Percentiles rank a stretch among this genome's conserved stretches.
These are phyloP conservation scores for Neopestalotiopsis sp. DNA, from an alignment of 2,329 filamentous ascomycete genomes.

Conservation along the genomic window DNA sequence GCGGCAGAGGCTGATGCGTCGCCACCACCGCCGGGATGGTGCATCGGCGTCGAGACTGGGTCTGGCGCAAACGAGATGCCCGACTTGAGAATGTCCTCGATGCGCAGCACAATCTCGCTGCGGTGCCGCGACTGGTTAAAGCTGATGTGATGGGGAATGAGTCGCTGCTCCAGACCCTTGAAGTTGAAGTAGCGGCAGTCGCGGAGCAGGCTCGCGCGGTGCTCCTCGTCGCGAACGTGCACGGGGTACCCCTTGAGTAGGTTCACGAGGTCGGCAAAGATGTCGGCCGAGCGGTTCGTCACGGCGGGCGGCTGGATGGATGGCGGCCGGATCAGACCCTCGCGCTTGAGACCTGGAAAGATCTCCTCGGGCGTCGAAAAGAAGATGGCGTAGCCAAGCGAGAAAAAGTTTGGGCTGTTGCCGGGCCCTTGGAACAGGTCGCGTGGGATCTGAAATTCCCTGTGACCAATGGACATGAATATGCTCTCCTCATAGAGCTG, in stretches of 20 bases:
- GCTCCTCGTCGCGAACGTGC: constrained; percentile 75
- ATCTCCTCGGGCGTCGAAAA: constrained; percentile 80
- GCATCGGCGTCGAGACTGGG: constrained; percentile 17
- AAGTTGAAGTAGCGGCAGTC: constrained; percentile 95
- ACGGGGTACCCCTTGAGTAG: constrained; percentile 85
- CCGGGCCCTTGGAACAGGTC: constrained; percentile 85
- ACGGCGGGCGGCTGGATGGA: constrained; percentile 84
- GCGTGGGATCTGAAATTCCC: constrained; percentile 87
- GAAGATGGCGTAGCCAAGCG: constrained; percentile 86
- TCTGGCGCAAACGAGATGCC: constrained; percentile 73
- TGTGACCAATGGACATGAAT: constrained; percentile 87
- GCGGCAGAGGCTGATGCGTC: constrained; percentile 33
- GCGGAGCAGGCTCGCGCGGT: constrained; percentile 77
- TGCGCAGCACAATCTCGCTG: constrained; percentile 77
- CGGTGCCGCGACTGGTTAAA: constrained; percentile 74
- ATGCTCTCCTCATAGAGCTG: constrained; percentile 92
- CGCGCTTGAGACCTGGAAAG: constrained; percentile 84
- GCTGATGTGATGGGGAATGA: constrained; percentile 78
- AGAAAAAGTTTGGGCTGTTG: constrained; percentile 96
- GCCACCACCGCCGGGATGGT: constrained; percentile 10
- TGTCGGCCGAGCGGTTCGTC: constrained; percentile 80
- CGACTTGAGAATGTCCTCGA: constrained; percentile 89
- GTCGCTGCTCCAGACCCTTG: constrained; percentile 85
- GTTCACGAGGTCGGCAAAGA: constrained; percentile 82
- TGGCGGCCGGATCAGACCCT: constrained; percentile 82